A percentile compares a stretch with the other conserved stretches of the same genome.
Evolutionary conservation across 768 basidiomycete species (phyloP).

Genomic region (Phylloporus sp.): DNA sequence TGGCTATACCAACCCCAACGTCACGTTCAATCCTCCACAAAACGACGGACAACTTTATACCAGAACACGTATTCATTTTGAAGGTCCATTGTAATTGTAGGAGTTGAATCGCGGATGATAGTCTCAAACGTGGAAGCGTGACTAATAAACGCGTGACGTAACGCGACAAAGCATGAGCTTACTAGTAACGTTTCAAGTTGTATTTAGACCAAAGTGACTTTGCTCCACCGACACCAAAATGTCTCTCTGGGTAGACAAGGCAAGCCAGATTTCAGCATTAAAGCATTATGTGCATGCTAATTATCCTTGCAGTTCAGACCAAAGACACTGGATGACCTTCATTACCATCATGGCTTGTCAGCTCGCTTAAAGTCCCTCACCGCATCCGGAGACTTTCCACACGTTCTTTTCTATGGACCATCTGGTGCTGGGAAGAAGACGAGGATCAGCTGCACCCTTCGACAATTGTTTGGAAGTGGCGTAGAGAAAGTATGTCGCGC

Average conservation of each 20-base stretch:
- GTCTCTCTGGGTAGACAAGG: conserved; percentile 67
- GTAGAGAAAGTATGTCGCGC: conserved; percentile 76
- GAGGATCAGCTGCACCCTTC: conserved; percentile 81
- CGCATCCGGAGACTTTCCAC: conserved; percentile 90
- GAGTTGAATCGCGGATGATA: too few species aligned
- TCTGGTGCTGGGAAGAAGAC: conserved; percentile 99
- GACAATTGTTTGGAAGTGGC: conserved; percentile 85
- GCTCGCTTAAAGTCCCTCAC: conserved; percentile 76
- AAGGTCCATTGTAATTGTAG: conserved; percentile 21
- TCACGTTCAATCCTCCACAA: too few species aligned
- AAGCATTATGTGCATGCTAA: conserved; percentile 1
- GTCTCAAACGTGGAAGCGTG: conserved; percentile 1
- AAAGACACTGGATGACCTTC: conserved; percentile 73
- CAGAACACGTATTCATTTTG: conserved; percentile 25
- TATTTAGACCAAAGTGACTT: background rate
- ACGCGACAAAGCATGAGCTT: conserved; percentile 17
- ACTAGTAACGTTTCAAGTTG: background rate
- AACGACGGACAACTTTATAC: background rate
- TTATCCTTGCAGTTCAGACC: conserved; percentile 68
- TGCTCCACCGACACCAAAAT: conserved; percentile 31
- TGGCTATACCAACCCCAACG: too few species aligned
- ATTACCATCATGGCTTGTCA: conserved; percentile 83
- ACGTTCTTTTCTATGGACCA: conserved; percentile 96
- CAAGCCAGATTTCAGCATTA: background rate
- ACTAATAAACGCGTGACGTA: conserved; percentile 30